These are phyloP conservation scores for Mycosphaerella sp. DNA, from an alignment of 2,329 filamentous ascomycete genomes.

Conservation along the genomic window DNA sequence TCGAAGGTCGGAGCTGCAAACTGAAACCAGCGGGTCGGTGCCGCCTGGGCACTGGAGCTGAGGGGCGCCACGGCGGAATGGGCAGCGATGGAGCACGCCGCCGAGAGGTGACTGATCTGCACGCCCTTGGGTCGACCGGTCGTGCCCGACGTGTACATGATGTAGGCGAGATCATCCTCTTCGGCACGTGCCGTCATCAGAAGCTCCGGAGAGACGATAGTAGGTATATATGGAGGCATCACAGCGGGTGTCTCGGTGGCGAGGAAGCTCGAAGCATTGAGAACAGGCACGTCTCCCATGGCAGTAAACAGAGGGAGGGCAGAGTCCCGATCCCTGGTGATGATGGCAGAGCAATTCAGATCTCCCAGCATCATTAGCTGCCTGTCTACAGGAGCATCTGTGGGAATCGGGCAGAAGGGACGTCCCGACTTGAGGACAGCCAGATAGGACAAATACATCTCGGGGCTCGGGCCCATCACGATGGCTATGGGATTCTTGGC, in stretches of 20 bases:
- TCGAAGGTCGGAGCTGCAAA: constrained; percentile 15
- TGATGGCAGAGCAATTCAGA: background rate
- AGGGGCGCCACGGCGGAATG: background rate
- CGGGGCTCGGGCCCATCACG: constrained; percentile 3
- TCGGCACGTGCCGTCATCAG: background rate
- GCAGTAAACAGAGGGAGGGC: background rate
- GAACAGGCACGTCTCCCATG: background rate
- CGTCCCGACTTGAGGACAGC: background rate
- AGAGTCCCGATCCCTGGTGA: background rate
- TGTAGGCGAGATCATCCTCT: constrained; percentile 2
- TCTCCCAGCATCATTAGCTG: background rate
- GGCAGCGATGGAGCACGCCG: background rate
- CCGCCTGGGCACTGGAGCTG: background rate
- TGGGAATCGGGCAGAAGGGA: background rate
- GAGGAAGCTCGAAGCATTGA: background rate
- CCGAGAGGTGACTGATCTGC: constrained; percentile 55
- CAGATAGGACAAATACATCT: background rate
- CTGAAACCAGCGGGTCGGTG: constrained; percentile 7
- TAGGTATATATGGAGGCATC: too few relatives aligned
- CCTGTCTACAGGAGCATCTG: background rate
- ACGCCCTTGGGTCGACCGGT: constrained; percentile 73
- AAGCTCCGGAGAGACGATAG: background rate
- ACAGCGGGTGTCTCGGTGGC: background rate
- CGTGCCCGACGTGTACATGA: constrained; percentile 47
- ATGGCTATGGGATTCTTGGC: background rate